Evolutionary conservation across 768 basidiomycete species (phyloP), one percentile per base, ranked within the genome.

Genomic region (Clavulina sp.): DNA sequence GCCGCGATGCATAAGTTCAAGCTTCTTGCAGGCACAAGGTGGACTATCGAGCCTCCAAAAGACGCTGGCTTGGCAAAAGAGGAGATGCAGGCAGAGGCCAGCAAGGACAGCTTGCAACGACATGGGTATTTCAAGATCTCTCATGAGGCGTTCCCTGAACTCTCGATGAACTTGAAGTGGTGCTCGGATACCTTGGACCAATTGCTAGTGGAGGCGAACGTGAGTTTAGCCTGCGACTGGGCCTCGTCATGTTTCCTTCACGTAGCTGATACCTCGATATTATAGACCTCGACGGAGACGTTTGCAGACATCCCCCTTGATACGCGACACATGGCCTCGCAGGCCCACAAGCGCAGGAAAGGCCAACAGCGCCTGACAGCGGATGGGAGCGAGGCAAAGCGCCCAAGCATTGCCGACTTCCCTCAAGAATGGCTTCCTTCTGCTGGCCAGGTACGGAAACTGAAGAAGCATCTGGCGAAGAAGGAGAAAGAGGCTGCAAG

Each of bases 111-210:
- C n/a, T n/a, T n/a, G n/a, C 16, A 16, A 16, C 13, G 26, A 9
- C 74, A 86, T 52, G 92, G 92, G 3, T 92, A 76, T 66, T 70
- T 99, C 65, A 91, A 91, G 68, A 84, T 97, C 55, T 74, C 83
- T 0, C 89, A 85, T 61, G 92, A 96, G 59, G 77, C 83, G 64
- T 93, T 88, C 65, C 78, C 80, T 4, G 71, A 76, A 57, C 75
- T 80, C 1, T 71, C 77, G 26, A 81, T 85, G 84, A 99, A 99
- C 65, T 69, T 93, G 59, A 93, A 92, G 65, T 93, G 88, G 84
- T 86, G 84, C 36, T 84, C 82, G 57, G 92, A 97, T 61, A 73
- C 77, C 16, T 64, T 99, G 51, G 84, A 91, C 60, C 68, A 73
- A 58, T 66, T 99, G 40, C 63, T 96, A 55, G 66, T 64, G n/a